These are phyloP conservation scores for Pichia kluyveri DNA, from an alignment of 805 yeast genomes.

Conservation along the genomic window DNA sequence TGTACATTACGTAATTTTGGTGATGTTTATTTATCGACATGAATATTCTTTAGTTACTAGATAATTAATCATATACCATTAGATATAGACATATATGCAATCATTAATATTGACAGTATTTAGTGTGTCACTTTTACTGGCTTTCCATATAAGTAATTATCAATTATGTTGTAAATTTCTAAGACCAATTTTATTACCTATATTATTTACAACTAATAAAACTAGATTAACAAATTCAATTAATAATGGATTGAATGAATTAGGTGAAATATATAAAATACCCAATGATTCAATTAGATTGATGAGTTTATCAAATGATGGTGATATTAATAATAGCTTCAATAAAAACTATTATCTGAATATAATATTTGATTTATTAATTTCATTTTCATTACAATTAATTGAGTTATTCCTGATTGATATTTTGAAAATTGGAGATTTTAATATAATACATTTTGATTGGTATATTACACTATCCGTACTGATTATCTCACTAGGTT, in stretches of 20 bases:
- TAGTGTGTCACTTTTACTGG: neutral
- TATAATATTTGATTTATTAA: constrained; percentile 15
- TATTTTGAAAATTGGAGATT: constrained; percentile 16
- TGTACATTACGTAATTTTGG: no score
- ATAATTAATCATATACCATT: neutral
- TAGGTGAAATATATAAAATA: neutral
- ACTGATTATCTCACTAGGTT: constrained; percentile 31
- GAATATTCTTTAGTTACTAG: no score
- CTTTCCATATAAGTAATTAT: constrained; percentile 1
- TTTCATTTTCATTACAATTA: constrained; percentile 22
- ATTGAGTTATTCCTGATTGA: constrained; percentile 23
- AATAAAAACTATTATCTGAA: neutral
- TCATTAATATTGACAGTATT: neutral
- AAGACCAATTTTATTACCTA: constrained; percentile 5
- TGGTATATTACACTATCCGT: constrained; percentile 32
- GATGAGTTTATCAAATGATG: neutral
- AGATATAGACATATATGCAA: neutral
- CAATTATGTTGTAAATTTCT: constrained; percentile 3
- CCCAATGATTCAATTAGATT: neutral
- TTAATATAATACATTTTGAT: constrained; percentile 22
- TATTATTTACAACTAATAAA: constrained; percentile 2
- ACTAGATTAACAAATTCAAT: neutral
- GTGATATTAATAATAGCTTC: neutral
- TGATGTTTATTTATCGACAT: no score
- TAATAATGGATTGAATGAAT: neutral